Evolutionary conservation across 2,329 filamentous ascomycete species (phyloP).

Genomic region (Monosporascus ibericus): DNA sequence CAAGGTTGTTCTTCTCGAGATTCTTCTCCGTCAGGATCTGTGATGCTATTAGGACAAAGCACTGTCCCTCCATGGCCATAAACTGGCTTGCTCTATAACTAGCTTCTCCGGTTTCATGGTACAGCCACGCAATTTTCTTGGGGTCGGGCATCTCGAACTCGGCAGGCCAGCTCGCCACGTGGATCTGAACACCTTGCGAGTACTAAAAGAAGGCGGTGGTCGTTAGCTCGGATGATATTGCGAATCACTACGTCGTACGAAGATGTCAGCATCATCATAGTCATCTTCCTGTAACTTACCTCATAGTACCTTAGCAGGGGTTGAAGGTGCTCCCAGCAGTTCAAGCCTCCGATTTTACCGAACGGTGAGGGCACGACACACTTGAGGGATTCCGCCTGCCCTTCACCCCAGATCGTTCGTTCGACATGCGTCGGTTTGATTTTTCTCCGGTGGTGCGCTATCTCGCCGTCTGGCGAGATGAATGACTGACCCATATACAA

Average conservation of each 20-base stretch:
- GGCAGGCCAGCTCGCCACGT: conserved; percentile 28
- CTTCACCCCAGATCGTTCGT: conserved; percentile 47
- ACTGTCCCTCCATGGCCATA: conserved; percentile 37
- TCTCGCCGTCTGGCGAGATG: conserved; percentile 40
- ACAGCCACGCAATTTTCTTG: conserved; percentile 28
- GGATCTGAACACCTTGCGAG: conserved; percentile 28
- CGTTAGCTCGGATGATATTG: too few relatives aligned
- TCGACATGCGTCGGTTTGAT: conserved; percentile 46
- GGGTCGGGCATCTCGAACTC: conserved; percentile 30
- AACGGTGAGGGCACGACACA: conserved; percentile 44
- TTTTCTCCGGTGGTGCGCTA: conserved; percentile 41
- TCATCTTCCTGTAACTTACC: too few relatives aligned
- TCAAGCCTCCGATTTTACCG: conserved; percentile 46
- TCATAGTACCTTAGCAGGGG: conserved; percentile 37
- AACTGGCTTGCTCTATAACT: conserved; percentile 31
- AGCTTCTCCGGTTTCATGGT: conserved; percentile 28
- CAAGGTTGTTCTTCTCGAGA: conserved; percentile 31
- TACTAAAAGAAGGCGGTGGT: conserved; percentile 7
- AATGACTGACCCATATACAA: conserved; percentile 45
- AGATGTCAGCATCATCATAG: too few relatives aligned
- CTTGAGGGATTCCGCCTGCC: conserved; percentile 48
- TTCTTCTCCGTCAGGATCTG: conserved; percentile 35
- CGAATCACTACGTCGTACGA: too few relatives aligned
- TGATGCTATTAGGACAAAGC: conserved; percentile 34
- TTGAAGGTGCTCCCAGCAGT: conserved; percentile 54